Evolutionary conservation across 768 basidiomycete genomes (phyloP), one percentile per base, ranked within the genome.

Genomic region (Xerocomus spinulosus): DNA sequence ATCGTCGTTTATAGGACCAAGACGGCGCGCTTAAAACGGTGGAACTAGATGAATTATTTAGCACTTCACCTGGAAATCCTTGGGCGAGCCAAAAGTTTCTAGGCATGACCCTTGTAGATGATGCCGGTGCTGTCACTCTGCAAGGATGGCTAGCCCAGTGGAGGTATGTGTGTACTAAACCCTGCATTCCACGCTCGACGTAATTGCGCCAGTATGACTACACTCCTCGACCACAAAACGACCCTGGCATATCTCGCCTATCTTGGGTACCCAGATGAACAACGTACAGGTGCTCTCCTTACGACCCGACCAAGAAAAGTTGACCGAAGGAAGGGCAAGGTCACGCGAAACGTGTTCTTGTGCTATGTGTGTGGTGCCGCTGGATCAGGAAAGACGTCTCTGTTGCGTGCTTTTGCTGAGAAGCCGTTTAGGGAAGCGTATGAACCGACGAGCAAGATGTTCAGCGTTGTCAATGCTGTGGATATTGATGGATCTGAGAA

Each of bases 101-200:
- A 0, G 90, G 94, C 57, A 92, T 83, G 0, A 92, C 92, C 5
- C 76, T 92, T 37, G 83, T 88, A 14, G 86, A 92, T 56, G 92
- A 93, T 58, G 75, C 81, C 9, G 92, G 91, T 10, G 83, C 89
- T 24, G 88, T 97, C 15, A 97, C 94, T n/a, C 68, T 99, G 36
- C 94, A 97, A 70, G 91, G 92, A 2, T 99, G 95, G 95, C 71
- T 98, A 23, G 95, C 95, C 17, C 94, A 96, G 63, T 99, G 95
- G 95, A 95, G 91, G 93, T 92, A 43, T 55, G 75, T 66, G 28
- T n/a, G 33, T 24, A 46, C 25, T 48, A 37, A 34, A 28, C 47
- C 33, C 42, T 15, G 25, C 38, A 29, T 46, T 28, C 42, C 41
- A 32, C 48, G 34, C 20, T 28, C 30, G 34, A 54, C 38, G 14